These are phyloP conservation scores for Lentinula boryana DNA, from an alignment of 768 basidiomycete species.

Conservation along the genomic window DNA sequence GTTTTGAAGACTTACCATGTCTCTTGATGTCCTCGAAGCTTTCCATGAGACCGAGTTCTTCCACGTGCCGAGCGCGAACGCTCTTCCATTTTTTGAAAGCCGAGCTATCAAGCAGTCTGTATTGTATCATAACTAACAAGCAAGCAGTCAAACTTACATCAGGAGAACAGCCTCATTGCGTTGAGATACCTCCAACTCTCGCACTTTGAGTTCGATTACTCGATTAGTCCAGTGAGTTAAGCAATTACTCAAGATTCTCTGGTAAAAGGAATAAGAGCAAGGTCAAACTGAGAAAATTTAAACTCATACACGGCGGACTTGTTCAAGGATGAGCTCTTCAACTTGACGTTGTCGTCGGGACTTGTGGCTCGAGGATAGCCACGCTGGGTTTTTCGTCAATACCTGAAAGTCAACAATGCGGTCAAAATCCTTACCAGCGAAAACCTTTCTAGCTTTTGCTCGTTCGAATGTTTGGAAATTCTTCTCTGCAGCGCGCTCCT, in stretches of 20 bases:
- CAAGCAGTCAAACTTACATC: constrained; percentile 20
- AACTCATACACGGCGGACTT: constrained; percentile 31
- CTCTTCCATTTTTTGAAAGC: constrained; percentile 69
- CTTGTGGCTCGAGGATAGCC: constrained; percentile 34
- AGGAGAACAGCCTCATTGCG: constrained; percentile 26
- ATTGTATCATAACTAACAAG: neutral
- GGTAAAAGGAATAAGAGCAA: neutral
- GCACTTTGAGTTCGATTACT: constrained; percentile 67
- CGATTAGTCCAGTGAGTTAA: constrained; percentile 64
- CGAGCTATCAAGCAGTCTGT: constrained; percentile 26
- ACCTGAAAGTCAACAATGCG: neutral
- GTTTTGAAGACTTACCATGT: constrained; percentile 46
- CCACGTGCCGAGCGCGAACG: constrained; percentile 54
- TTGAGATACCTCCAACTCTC: constrained; percentile 61
- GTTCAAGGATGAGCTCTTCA: constrained; percentile 35
- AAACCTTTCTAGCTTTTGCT: constrained; percentile 26
- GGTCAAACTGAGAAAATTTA: neutral
- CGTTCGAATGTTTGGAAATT: constrained; percentile 39
- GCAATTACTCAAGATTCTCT: constrained; percentile 48
- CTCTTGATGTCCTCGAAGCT: constrained; percentile 77
- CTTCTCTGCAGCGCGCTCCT: constrained; percentile 36
- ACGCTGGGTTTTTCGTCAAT: constrained; percentile 27
- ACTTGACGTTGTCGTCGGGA: constrained; percentile 34
- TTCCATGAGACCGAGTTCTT: constrained; percentile 75
- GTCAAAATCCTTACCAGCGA: constrained; percentile 23